Percentiles rank a stretch among this genome's conserved stretches.
These are phyloP conservation scores for Ciborinia camelliae DNA, from an alignment of 2,329 filamentous ascomycete species.

Conservation along the genomic window DNA sequence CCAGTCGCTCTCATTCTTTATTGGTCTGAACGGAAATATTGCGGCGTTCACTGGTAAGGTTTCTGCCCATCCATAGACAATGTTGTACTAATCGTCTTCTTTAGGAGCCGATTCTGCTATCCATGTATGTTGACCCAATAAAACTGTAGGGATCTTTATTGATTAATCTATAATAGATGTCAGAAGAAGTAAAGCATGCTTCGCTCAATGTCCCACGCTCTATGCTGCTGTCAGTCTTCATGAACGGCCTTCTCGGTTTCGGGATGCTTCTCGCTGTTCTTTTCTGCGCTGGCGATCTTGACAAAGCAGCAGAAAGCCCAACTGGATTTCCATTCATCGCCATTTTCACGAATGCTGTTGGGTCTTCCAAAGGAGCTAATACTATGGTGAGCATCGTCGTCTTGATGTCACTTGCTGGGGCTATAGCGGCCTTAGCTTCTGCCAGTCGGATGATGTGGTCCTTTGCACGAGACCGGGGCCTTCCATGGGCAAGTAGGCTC, in stretches of 20 bases:
- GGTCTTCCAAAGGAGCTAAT: constrained; percentile 40
- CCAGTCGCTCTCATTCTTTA: constrained; percentile 36
- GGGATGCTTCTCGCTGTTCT: constrained; percentile 38
- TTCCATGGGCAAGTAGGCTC: constrained; percentile 32
- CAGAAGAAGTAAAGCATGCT: constrained; percentile 48
- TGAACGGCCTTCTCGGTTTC: constrained; percentile 47
- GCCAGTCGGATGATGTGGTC: constrained; percentile 43
- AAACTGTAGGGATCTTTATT: not conserved
- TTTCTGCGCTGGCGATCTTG: constrained; percentile 39
- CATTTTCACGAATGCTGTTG: constrained; percentile 47
- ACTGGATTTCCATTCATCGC: constrained; percentile 49
- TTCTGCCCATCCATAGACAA: constrained; percentile 11
- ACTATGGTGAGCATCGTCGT: constrained; percentile 42
- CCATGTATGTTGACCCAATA: constrained; percentile 21
- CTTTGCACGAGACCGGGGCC: constrained; percentile 44
- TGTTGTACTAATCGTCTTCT: not conserved
- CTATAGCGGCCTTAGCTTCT: constrained; percentile 39
- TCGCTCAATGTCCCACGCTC: constrained; percentile 45
- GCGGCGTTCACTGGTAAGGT: constrained; percentile 28
- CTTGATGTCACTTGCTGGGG: constrained; percentile 42
- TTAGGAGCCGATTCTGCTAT: constrained; percentile 25
- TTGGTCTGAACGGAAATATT: constrained; percentile 28
- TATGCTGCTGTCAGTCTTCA: constrained; percentile 34
- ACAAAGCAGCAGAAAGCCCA: constrained; percentile 39
- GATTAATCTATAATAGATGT: constrained; percentile 34